Evolutionary conservation across 2,329 filamentous ascomycete genomes (phyloP).

Genomic region (Hortaea werneckii): DNA sequence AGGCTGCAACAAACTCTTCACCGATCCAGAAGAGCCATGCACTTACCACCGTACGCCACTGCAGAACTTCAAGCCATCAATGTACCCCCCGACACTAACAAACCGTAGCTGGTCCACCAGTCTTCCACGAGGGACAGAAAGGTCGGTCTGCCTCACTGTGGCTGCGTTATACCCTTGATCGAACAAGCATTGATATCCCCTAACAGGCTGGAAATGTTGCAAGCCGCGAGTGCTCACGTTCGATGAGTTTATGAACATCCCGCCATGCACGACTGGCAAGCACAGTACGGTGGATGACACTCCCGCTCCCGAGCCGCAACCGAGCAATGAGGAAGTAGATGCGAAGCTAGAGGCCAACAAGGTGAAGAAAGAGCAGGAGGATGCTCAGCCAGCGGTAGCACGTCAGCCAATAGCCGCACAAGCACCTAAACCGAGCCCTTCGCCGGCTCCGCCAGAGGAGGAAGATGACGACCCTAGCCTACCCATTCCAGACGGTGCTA

Average conservation of each 20-base stretch:
- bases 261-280: slow-evolving; percentile 84
- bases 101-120: slow-evolving; percentile 38
- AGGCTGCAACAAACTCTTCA: slow-evolving; percentile 83
- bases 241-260: slow-evolving; percentile 90
- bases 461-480: slow-evolving; percentile 76
- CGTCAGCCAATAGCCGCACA: slow-evolving; percentile 18
- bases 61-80: not conserved
- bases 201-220: slow-evolving; percentile 65
- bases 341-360: slow-evolving; percentile 22
- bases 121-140: slow-evolving; percentile 98
- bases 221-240: slow-evolving; percentile 94
- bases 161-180: not conserved
- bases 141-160: slow-evolving; percentile 46
- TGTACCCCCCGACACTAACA: slow-evolving; percentile 3
- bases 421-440: slow-evolving; percentile 27
- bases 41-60: slow-evolving; percentile 63
- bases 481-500: slow-evolving; percentile 61
- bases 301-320: slow-evolving; percentile 28
- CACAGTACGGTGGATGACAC: slow-evolving; percentile 81
- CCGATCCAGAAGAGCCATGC: slow-evolving; percentile 73
- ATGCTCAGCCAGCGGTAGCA: slow-evolving; percentile 17
- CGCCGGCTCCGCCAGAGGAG: slow-evolving; percentile 56
- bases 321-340: slow-evolving; percentile 20
- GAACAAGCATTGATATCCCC: not conserved
- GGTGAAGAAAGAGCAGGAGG: slow-evolving; percentile 13